A percentile compares a stretch with the other conserved stretches of the same genome.
Evolutionary conservation across 2,329 filamentous ascomycete species (phyloP).

Genomic region (Huntiella moniliformis): DNA sequence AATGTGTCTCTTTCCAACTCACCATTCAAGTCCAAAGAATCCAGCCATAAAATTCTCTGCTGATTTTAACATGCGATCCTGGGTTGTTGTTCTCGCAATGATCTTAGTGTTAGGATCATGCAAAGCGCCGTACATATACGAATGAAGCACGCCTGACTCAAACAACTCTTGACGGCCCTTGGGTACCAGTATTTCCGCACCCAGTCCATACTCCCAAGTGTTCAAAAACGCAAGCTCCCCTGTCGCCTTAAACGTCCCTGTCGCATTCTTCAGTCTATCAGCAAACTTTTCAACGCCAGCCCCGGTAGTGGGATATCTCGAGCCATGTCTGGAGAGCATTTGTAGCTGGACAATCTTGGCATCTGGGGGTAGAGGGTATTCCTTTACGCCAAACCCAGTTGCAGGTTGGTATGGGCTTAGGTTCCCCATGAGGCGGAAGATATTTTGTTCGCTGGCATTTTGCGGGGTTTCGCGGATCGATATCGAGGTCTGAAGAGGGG

Average conservation of each 20-base stretch:
- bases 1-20: constrained; percentile 9
- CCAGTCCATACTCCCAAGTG: constrained; percentile 49
- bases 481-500: constrained; percentile 50
- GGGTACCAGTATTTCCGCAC: constrained; percentile 52
- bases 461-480: constrained; percentile 41
- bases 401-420: constrained; percentile 53
- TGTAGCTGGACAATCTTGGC: constrained; percentile 51
- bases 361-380: constrained; percentile 47
- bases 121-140: constrained; percentile 52
- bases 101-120: constrained; percentile 58
- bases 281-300: constrained; percentile 37
- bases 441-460: constrained; percentile 27
- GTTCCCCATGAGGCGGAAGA: constrained; percentile 53
- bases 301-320: constrained; percentile 49
- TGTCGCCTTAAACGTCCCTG: constrained; percentile 33
- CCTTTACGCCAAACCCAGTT: constrained; percentile 55
- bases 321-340: constrained; percentile 56
- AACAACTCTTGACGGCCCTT: constrained; percentile 56
- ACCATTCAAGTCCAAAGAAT: constrained; percentile 59
- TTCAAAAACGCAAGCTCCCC: constrained; percentile 48
- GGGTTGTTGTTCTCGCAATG: constrained; percentile 55
- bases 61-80: constrained; percentile 59
- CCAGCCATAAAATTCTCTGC: constrained; percentile 64
- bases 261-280: constrained; percentile 35
- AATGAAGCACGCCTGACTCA: constrained; percentile 47